Evolutionary conservation across 2,329 filamentous ascomycete species (phyloP), one percentile per base, ranked within the genome.

Genomic region (Calonectria leucothoes): DNA sequence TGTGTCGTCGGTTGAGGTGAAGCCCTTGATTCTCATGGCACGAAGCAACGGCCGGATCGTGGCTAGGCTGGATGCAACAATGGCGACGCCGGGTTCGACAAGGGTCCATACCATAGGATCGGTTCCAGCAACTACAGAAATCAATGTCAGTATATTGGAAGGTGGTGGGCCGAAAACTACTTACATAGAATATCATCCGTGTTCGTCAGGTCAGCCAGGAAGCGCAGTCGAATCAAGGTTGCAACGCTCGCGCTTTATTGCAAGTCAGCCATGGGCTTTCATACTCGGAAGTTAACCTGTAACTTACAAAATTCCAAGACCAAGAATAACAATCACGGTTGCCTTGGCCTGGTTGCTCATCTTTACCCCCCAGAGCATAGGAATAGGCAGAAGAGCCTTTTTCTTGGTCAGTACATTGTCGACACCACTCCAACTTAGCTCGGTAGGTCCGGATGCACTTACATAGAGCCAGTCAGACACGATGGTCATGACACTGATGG

Each of bases 21-120:
- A 90, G 8, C 88, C 89, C 27, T 77, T 84, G 15, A 90, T 80
- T 74, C 82, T 85, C 82, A 86, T 84, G n/a, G 83, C 82, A 42
- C 88, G 87, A 42, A 91, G 85, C 0, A 91, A 84, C 5, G 89
- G 89, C 3, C 89, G 87, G 37, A 91, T 88, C 6, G 89, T 91
- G 27, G 88, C 88, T 14, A 91, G 82, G 72, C 88, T 89, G 2
- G 89, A 87, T 15, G 89, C 89, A 31, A 88, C 80, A 57, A 91
- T 91, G 72, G 89, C 89, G 27, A 91, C 86, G 7, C 88, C 89
- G 2, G 89, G 89, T 77, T 91, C 89, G 67, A 91, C 83, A n/a
- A 91, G 82, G 12, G 88, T 90, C 89, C 89, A 91, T 8, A 90
- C 84, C 86, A 89, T 88, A 42, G 88, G 86, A 72, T 89, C 84